phyloP scores from a whole-genome alignment of 1,284 basidiomycete genomes.

The Ceratobasidium theobromae region DNA sequence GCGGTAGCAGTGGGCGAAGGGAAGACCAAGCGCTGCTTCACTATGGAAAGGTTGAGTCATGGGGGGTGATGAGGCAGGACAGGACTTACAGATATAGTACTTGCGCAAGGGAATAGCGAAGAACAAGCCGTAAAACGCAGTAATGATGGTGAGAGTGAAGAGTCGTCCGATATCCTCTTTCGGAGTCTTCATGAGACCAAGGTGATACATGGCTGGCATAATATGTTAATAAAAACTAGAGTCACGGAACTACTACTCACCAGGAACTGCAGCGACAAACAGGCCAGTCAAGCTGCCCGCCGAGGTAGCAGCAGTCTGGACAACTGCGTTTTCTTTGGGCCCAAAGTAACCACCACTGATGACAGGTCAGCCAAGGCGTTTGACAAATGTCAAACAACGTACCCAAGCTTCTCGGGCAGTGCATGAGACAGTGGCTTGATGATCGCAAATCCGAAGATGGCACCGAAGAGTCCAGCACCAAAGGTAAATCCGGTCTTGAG shows the following conservation, averaged over 20 bases:
- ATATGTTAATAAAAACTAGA: background rate
- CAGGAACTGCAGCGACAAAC: constrained; percentile 54
- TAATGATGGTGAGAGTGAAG: constrained; percentile 57
- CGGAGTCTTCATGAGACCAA: constrained; percentile 52
- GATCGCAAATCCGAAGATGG: constrained; percentile 65
- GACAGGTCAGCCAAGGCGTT: background rate
- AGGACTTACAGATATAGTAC: constrained; percentile 56
- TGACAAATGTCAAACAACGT: background rate
- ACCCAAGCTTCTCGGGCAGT: constrained; percentile 49
- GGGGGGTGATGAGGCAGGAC: too few species aligned
- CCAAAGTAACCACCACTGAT: constrained; percentile 59
- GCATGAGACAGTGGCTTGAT: constrained; percentile 59
- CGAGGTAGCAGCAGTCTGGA: constrained; percentile 43
- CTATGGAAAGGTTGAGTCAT: background rate
- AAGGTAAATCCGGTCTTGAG: constrained; percentile 73
- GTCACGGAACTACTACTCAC: background rate
- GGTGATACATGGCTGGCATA: constrained; percentile 59
- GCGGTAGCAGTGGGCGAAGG: constrained; percentile 70
- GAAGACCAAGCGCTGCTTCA: constrained; percentile 66
- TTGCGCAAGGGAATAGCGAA: constrained; percentile 64
- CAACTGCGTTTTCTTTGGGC: constrained; percentile 65
- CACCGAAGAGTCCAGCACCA: constrained; percentile 61
- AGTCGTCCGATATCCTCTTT: constrained; percentile 55
- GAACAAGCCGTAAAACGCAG: constrained; percentile 66
- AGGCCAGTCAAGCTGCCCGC: constrained; percentile 61